A percentile compares a stretch with the other conserved stretches of the same genome.
These are phyloP conservation scores for Didymella exigua DNA, from an alignment of 2,329 filamentous ascomycete species.

Conservation along the genomic window DNA sequence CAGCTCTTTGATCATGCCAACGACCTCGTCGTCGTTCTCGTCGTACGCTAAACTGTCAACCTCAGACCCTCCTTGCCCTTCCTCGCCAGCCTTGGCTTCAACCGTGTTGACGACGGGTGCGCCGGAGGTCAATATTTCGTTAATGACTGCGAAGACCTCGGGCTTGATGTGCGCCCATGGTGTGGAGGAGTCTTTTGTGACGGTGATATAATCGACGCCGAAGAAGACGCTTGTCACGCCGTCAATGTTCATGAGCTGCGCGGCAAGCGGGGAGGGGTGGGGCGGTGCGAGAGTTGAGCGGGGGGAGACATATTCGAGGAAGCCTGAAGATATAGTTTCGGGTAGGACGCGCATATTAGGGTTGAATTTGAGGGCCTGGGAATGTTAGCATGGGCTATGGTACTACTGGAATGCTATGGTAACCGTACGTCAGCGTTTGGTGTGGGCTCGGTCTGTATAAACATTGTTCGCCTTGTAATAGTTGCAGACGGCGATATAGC, in stretches of 20 bases:
- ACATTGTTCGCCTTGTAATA: slow-evolving; percentile 71
- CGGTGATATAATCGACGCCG: slow-evolving; percentile 93
- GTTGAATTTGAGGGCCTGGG: slow-evolving; percentile 82
- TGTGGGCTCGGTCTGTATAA: slow-evolving; percentile 95
- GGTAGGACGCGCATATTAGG: slow-evolving; percentile 89
- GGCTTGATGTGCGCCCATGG: slow-evolving; percentile 96
- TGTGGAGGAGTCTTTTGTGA: slow-evolving; percentile 85
- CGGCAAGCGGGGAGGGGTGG: slow-evolving; percentile 87
- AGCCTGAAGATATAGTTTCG: slow-evolving; percentile 71
- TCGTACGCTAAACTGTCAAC: slow-evolving; percentile 80
- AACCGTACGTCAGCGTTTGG: slow-evolving; percentile 81
- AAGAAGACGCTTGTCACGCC: slow-evolving; percentile 96
- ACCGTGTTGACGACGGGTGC: slow-evolving; percentile 77
- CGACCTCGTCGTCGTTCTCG: slow-evolving; percentile 90
- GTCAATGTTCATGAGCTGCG: slow-evolving; percentile 89
- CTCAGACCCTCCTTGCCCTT: slow-evolving; percentile 57
- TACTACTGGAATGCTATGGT: not conserved
- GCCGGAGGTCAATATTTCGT: slow-evolving; percentile 84
- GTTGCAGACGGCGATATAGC: slow-evolving; percentile 17
- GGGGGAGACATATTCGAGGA: slow-evolving; percentile 89
- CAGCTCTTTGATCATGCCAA: slow-evolving; percentile 98
- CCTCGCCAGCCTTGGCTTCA: slow-evolving; percentile 61
- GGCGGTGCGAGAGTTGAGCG: slow-evolving; percentile 87
- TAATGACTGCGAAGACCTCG: slow-evolving; percentile 94
- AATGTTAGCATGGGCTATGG: slow-evolving; percentile 15